Evolutionary conservation across 2,329 filamentous ascomycete species (phyloP).

Genomic region (Periglandula ipomoeae): DNA sequence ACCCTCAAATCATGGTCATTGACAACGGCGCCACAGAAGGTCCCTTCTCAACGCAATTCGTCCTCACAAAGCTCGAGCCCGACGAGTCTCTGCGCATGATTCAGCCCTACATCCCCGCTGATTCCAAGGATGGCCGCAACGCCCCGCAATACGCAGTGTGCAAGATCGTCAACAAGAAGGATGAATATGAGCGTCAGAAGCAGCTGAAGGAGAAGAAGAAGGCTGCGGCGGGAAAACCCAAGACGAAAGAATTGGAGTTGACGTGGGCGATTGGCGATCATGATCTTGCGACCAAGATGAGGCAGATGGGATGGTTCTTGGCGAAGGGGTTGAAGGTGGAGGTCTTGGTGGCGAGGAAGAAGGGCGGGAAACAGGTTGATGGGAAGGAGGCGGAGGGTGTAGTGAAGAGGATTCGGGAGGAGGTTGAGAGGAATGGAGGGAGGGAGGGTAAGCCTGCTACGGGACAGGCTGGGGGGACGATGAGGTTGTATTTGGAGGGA

Average conservation of each 20-base stretch:
- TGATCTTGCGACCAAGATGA: conserved; percentile 65
- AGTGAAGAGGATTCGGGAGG: conserved; percentile 32
- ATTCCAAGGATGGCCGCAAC: conserved; percentile 15
- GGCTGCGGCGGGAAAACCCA: conserved; percentile 30
- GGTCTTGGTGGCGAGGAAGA: conserved; percentile 57
- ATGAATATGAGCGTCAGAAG: conserved; percentile 34
- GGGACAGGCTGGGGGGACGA: conserved; percentile 34
- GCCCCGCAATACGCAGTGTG: conserved; percentile 48
- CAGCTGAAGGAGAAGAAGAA: conserved; percentile 33
- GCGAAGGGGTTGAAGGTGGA: conserved; percentile 68
- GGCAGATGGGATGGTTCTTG: conserved; percentile 60
- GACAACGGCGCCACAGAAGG: conserved; percentile 29
- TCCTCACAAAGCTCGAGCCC: conserved; percentile 31
- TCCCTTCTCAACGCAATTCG: conserved; percentile 26
- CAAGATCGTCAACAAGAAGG: conserved; percentile 55
- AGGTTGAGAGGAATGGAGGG: conserved; percentile 24
- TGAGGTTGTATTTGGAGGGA: conserved; percentile 35
- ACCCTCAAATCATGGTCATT: conserved; percentile 32
- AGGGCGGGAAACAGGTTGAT: conserved; percentile 50
- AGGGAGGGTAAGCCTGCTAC: conserved; percentile 36
- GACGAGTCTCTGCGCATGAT: conserved; percentile 33
- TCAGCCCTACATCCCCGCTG: conserved; percentile 25
- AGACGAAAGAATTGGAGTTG: conserved; percentile 71
- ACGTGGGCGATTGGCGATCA: conserved; percentile 77
- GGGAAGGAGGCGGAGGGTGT: conserved; percentile 52